Base-by-base conservation (phyloP, 2,329 filamentous ascomycete species). In the Ceratocystis huliohia region DNA sequence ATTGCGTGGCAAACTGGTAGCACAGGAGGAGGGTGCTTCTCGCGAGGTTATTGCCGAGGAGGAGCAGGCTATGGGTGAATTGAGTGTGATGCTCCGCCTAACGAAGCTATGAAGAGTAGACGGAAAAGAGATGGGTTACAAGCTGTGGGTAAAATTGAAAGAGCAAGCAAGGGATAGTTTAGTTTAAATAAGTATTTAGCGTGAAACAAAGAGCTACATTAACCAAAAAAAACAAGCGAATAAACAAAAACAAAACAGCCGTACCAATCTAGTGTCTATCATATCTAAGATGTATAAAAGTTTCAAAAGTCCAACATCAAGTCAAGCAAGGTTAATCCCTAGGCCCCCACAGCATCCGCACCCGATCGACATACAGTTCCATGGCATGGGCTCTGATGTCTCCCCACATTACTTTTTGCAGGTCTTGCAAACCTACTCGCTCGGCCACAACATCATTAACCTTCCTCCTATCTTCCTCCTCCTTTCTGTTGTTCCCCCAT, bases 11-110 rank as follows among this genome's bases (percentile, higher is more conserved):
- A 88, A 88, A 22, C 78, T 96, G 64, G 88, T 93, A 72, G 71
- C 74, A 5, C 61, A 69, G 65, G 70, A 71, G 33, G 68, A 70
- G 10, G 73, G 72, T 1, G 68, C 70, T 13, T 72, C 72, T 2
- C 70, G 72, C 2, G 70, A 70, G 22, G 76, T 92, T 65, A 91
- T 96, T 73, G 79, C 83, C 53, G 85, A 95, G 75, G 91, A 96
- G 76, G 87, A 93, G 73, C 89, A 94, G 73, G 89, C 94, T 75
- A 83, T 95, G 68, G 88, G 92, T 73, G 89, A 89, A 73, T 89
- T 90, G 5, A 91, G 84, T 1, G 89, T 93, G 76, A 76, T 90
- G 77, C 76, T 96, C 73, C 84, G 89, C 71, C 75, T 96, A 70
- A 78, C 93, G 68, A 90, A 87, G 77, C 74, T 95, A 72, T 92